These are phyloP conservation scores for Sphagnum fallax DNA, from an alignment of 228 moss, liverwort and hornwort genomes.

Conservation along the genomic window DNA sequence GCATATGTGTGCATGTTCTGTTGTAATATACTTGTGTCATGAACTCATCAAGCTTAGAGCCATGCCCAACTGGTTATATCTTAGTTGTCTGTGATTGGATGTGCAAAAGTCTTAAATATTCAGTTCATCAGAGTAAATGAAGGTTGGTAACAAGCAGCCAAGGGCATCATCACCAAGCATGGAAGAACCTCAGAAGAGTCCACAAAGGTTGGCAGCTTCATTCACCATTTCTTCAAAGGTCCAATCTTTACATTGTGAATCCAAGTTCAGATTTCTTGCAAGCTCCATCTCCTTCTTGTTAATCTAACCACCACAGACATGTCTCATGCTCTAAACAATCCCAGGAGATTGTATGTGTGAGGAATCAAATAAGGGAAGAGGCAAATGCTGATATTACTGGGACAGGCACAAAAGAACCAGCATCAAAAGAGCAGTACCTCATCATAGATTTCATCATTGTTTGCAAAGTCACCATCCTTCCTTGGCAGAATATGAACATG, in stretches of 20 bases:
- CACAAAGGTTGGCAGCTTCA: constrained; percentile 74
- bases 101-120: not conserved
- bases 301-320: constrained; percentile 36
- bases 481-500: constrained; percentile 91
- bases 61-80: no score
- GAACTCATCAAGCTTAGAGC: no score
- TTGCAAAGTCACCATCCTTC: constrained; percentile 66
- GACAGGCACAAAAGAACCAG: not conserved
- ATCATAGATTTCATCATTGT: constrained; percentile 88
- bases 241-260: constrained; percentile 76
- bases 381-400: not conserved
- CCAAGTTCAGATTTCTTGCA: constrained; percentile 63
- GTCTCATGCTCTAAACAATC: constrained; percentile 1
- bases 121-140: no score
- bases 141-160: no score
- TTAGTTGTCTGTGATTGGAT: not conserved
- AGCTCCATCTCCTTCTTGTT: constrained; percentile 79
- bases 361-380: not conserved
- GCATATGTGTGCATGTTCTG: no score
- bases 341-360: not conserved
- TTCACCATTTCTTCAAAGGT: constrained; percentile 69
- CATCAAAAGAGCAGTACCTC: constrained; percentile 35
- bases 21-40: no score
- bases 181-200: constrained; percentile 40
- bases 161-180: no score